phyloP scores from a whole-genome alignment of 306 rosid genomes.

The Gleditsia sinensis region DNA sequence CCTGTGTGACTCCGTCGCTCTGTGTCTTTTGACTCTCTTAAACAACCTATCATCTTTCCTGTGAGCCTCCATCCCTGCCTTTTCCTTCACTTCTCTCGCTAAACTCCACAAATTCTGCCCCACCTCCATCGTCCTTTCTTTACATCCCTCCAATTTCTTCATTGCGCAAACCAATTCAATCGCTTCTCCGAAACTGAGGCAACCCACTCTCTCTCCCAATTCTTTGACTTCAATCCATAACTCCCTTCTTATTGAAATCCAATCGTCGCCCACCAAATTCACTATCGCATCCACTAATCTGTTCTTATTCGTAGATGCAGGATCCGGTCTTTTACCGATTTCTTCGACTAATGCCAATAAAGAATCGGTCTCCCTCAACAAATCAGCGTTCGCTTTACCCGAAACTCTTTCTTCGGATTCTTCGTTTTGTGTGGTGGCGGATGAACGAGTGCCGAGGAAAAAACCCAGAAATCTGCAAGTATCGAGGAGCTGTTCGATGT shows the following conservation, averaged over 20 bases:
- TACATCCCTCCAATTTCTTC: conserved; percentile 57
- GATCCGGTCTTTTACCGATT: conserved; percentile 38
- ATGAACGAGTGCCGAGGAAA: conserved; percentile 42
- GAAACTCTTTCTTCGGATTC: conserved; percentile 41
- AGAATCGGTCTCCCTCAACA: conserved; percentile 52
- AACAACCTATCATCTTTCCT: conserved; percentile 26
- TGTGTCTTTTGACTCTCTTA: not conserved
- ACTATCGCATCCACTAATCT: conserved; percentile 45
- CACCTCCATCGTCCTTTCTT: conserved; percentile 26
- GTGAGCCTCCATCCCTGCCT: conserved; percentile 18
- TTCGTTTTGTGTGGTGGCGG: not conserved
- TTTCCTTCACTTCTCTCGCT: conserved; percentile 45
- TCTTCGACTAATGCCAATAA: conserved; percentile 46
- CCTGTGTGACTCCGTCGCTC: conserved; percentile 50
- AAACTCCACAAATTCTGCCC: conserved; percentile 41
- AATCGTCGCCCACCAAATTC: conserved; percentile 55
- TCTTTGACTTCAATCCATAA: conserved; percentile 45
- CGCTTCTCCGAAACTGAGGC: conserved; percentile 57
- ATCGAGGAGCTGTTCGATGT: conserved; percentile 53
- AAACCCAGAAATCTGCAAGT: conserved; percentile 50
- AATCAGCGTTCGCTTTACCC: conserved; percentile 36
- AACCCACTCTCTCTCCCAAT: conserved; percentile 50
- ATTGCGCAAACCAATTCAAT: conserved; percentile 56
- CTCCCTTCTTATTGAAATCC: conserved; percentile 33
- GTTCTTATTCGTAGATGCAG: conserved; percentile 5